These are phyloP conservation scores for Phalaenopsis aphrodite DNA, from an alignment of 106 monocot genomes.

Conservation along the genomic window DNA sequence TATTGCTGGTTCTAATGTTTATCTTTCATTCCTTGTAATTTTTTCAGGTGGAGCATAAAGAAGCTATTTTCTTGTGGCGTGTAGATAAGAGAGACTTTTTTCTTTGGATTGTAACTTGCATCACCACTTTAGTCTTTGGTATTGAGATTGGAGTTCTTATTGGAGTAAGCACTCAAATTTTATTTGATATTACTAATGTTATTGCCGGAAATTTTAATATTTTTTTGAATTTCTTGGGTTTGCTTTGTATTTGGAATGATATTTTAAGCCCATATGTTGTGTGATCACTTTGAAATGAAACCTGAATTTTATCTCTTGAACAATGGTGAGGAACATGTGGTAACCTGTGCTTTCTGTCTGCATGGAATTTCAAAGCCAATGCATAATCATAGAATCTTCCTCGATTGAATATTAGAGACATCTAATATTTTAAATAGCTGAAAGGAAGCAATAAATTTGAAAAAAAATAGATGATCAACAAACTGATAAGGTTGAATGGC, in stretches of 20 bases:
- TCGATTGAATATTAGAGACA: no score
- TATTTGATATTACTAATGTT: background rate
- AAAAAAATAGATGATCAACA: no score
- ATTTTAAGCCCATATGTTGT: no score
- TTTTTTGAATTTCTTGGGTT: background rate
- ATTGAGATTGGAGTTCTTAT: conserved; percentile 98
- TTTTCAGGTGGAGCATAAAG: conserved; percentile 89
- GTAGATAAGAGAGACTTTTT: conserved; percentile 96
- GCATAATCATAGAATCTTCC: no score
- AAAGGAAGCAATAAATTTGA: no score
- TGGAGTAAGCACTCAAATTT: conserved; percentile 53
- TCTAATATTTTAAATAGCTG: no score
- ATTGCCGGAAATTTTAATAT: background rate
- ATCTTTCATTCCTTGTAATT: background rate
- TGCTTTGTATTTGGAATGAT: background rate
- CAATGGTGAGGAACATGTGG: background rate
- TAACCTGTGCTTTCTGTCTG: no score
- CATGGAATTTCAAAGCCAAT: no score
- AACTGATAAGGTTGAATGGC: no score
- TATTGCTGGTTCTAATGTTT: background rate
- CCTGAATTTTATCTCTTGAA: background rate
- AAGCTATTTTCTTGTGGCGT: conserved; percentile 90
- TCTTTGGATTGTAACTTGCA: conserved; percentile 81
- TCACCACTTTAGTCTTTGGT: conserved; percentile 78
- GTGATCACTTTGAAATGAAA: background rate